These are phyloP conservation scores for Coemansia sp. DNA, from an alignment of 192 early-diverging fungal genomes.

Conservation along the genomic window DNA sequence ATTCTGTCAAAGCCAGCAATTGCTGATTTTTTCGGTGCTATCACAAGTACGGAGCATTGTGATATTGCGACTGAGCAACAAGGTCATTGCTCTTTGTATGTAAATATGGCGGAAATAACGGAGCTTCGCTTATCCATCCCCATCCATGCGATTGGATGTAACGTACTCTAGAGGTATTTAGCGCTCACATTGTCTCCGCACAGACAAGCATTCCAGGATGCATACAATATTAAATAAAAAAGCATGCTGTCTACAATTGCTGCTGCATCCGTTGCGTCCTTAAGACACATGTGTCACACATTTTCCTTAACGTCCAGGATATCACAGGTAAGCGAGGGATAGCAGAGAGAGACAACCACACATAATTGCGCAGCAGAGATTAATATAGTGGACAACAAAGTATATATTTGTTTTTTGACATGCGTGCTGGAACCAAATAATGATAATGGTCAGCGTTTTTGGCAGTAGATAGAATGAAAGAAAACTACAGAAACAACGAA, in stretches of 20 bases:
- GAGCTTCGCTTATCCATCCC: no score
- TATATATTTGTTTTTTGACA: conserved; percentile 9
- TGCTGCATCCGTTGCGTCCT: no score
- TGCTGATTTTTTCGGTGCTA: no score
- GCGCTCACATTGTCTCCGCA: background rate
- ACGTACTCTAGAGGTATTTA: background rate
- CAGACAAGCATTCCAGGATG: background rate
- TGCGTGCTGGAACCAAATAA: no score
- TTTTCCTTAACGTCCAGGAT: background rate
- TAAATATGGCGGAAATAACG: no score
- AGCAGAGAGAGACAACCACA: no score
- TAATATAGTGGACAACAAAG: background rate
- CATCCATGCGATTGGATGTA: no score
- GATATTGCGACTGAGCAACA: background rate
- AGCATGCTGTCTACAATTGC: background rate
- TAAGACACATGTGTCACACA: no score
- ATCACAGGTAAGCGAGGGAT: background rate
- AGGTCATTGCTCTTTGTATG: no score
- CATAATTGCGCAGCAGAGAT: conserved; percentile 4
- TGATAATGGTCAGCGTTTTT: no score
- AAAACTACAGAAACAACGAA: conserved; percentile 6
- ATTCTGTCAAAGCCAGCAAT: background rate
- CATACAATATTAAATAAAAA: background rate
- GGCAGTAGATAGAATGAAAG: conserved; percentile 1
- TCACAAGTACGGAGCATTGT: background rate